Evolutionary conservation across 768 basidiomycete genomes (phyloP).

Genomic region (Infundibulicybe gibba): DNA sequence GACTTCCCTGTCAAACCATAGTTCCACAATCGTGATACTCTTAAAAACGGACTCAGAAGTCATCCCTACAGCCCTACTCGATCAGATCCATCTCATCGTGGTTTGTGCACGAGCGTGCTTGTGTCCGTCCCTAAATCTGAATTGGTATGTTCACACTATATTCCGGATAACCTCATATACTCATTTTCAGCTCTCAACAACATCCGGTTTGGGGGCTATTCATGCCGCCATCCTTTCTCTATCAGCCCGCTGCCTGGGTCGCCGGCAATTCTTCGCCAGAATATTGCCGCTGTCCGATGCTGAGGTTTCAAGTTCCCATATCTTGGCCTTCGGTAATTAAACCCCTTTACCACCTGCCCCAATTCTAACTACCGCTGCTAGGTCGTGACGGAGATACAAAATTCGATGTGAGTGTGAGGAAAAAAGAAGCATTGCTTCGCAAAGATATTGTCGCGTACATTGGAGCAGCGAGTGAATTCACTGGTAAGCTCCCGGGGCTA

Average conservation of each 20-base stretch:
- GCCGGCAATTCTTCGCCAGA: conserved; percentile 50
- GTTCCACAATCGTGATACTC: conserved; percentile 79
- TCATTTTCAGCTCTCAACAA: conserved; percentile 44
- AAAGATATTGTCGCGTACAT: conserved; percentile 66
- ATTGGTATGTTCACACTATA: conserved; percentile 47
- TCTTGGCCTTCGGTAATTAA: conserved; percentile 48
- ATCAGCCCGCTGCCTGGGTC: conserved; percentile 66
- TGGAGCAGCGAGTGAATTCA: conserved; percentile 70
- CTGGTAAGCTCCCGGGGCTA: conserved; percentile 33
- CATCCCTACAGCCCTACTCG: conserved; percentile 61
- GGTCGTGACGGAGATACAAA: conserved; percentile 51
- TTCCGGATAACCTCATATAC: not conserved
- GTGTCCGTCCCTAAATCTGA: conserved; percentile 75
- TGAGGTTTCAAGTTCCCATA: conserved; percentile 54
- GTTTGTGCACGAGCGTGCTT: conserved; percentile 65
- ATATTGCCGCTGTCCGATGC: conserved; percentile 64
- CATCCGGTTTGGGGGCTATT: conserved; percentile 80
- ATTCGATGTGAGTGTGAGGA: conserved; percentile 55
- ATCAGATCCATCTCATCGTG: conserved; percentile 79
- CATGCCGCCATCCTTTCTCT: conserved; percentile 77
- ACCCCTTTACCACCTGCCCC: not conserved
- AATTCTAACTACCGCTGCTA: conserved; percentile 13
- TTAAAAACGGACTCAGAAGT: conserved; percentile 70
- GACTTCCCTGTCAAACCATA: conserved; percentile 81
- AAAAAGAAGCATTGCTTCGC: conserved; percentile 54